Conservation (phyloP, 2,329 filamentous ascomycete genomes). For the Cladophialophora psammophila region DNA sequence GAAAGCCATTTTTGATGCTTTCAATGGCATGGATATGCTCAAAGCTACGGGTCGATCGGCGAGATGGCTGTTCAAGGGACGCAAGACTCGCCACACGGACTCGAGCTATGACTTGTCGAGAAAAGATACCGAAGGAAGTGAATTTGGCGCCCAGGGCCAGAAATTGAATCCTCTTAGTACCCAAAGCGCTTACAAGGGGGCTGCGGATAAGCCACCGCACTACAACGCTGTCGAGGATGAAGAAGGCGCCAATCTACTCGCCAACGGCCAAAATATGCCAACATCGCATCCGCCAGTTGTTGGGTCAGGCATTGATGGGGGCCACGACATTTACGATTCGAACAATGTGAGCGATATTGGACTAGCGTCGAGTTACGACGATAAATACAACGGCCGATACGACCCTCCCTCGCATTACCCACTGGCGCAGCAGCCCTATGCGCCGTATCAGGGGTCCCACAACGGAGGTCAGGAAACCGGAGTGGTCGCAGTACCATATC, state of each 20-base stretch:
- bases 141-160: constrained; percentile 26
- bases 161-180: constrained; percentile 25
- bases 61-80: constrained; percentile 80
- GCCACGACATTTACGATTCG: constrained; percentile 19
- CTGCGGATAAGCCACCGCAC: constrained; percentile 16
- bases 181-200: constrained; percentile 26
- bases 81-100: constrained; percentile 57
- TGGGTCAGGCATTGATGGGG: constrained; percentile 5
- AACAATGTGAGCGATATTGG: constrained; percentile 35
- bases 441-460: constrained; percentile 10
- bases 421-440: constrained; percentile 7
- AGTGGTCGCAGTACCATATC: constrained; percentile 17
- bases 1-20: constrained; percentile 71
- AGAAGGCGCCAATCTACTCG: constrained; percentile 50
- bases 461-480: constrained; percentile 26
- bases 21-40: constrained; percentile 83
- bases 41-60: constrained; percentile 80
- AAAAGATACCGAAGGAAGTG: constrained; percentile 28
- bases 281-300: constrained; percentile 9
- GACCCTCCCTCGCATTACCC: constrained; percentile 6
- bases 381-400: constrained; percentile 25
- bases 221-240: constrained; percentile 40
- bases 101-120: constrained; percentile 47
- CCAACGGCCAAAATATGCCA: constrained; percentile 38
- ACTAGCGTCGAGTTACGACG: constrained; percentile 33